These are phyloP conservation scores for Phyllostachys edulis DNA, from an alignment of 176 grass and related monocot genomes.

Conservation along the genomic window DNA sequence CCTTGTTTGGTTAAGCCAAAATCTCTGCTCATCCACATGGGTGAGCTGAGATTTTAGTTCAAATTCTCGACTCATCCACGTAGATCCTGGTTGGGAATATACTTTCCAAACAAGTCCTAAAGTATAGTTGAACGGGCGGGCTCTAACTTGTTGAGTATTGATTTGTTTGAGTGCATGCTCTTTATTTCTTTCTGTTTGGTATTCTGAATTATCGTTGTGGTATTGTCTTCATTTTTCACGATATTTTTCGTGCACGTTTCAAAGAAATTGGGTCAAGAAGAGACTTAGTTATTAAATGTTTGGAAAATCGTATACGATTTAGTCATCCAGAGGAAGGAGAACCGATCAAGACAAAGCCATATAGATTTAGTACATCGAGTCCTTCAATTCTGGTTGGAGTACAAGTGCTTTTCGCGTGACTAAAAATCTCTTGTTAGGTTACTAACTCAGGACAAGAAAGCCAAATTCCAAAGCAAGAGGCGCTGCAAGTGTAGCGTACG, in stretches of 20 bases:
- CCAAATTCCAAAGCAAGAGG: background rate
- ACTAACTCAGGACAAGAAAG: slow-evolving; percentile 30
- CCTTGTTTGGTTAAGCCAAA: no score
- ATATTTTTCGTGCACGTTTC: background rate
- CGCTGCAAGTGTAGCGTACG: background rate
- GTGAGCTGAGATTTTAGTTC: no score
- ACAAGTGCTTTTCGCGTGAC: slow-evolving; percentile 20
- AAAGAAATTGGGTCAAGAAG: background rate
- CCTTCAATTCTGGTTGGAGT: slow-evolving; percentile 18
- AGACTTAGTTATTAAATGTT: background rate
- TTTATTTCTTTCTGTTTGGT: background rate
- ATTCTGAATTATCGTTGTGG: background rate
- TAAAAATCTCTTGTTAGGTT: slow-evolving; percentile 1
- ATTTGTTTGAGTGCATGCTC: background rate
- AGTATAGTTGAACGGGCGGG: background rate
- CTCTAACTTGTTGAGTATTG: background rate
- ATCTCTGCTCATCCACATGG: no score
- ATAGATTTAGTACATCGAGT: background rate
- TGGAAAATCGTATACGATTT: background rate
- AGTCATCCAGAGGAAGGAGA: background rate
- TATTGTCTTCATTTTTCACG: background rate
- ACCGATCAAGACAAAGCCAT: background rate
- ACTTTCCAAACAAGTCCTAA: no score
- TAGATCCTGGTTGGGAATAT: no score
- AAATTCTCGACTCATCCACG: no score